phyloP scores from a whole-genome alignment of 257 asterid species.

The Ilex asprella region DNA sequence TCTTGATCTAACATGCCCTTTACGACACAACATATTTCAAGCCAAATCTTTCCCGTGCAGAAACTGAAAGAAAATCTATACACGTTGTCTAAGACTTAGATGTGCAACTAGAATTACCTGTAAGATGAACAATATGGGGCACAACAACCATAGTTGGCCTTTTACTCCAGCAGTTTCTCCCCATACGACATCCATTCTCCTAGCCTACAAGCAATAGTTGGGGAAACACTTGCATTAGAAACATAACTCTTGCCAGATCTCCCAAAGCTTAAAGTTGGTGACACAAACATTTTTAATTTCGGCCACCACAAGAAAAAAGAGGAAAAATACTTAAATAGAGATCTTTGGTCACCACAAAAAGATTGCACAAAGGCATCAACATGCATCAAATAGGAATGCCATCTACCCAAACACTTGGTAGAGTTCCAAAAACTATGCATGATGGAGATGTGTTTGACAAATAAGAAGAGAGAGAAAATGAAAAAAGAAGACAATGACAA shows the following conservation, averaged over 20 bases:
- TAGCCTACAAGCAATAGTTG: conserved; percentile 46
- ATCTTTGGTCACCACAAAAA: no score
- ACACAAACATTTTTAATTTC: no score
- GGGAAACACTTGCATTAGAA: conserved; percentile 5
- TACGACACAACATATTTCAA: no score
- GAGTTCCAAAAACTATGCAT: not conserved
- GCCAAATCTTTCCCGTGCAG: no score
- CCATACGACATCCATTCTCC: conserved; percentile 98
- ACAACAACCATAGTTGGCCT: conserved; percentile 76
- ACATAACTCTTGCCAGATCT: conserved; percentile 6
- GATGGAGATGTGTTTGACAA: not conserved
- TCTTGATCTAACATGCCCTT: no score
- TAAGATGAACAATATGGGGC: conserved; percentile 65
- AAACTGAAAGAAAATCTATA: no score
- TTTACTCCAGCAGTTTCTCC: conserved; percentile 97
- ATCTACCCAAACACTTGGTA: no score
- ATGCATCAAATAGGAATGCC: no score
- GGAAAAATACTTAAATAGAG: not conserved
- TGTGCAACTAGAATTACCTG: conserved; percentile 40
- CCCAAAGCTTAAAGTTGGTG: not conserved
- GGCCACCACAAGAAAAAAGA: conserved; percentile 2
- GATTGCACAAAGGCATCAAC: no score
- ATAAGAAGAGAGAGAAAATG: not conserved
- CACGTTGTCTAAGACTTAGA: no score
- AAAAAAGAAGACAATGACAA: not conserved